Base-by-base conservation (phyloP, 2,329 filamentous ascomycete genomes). In the Penicillium expansum region DNA sequence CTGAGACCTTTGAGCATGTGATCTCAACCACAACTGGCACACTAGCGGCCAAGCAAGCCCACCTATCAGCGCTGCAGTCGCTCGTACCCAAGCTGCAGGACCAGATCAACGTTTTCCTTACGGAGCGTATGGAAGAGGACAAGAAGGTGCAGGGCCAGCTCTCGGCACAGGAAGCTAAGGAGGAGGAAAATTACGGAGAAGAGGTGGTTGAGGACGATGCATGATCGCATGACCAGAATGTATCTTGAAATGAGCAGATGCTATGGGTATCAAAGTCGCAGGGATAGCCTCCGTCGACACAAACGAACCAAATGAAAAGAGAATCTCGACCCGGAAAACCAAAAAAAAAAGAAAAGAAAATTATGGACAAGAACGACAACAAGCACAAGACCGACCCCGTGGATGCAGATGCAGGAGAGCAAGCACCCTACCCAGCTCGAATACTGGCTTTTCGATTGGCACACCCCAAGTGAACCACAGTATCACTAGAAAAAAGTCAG, bases 401-500 rank as follows among this genome's bases (percentile, higher is more conserved):
- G 37, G 44, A 58, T 44, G 38, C 53, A 48, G 38, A 62, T 56
- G 52, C 52, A 38, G 42, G 30, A 57, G 38, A 52, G 48, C 41
- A 55, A 62, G 58, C 37, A 58, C 24, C 53, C 44, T 57, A 66
- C 45, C 60, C 50, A 43, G 57, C 62, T 62, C 51, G 57, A 55
- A 66, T 62, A 61, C 65, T 62, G 30, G 68, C 64, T 60, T 72
- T 70, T 60, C 76, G 74, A 63, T 73, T 85, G 66, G 90, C 79
- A 76, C 90, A 94, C 27, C 89, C 90, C 69, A 93, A 90, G 79
- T 94, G 90, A 59, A 94, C 88, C 16, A 92, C 89, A 13, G 74
- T 77, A 62, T 80, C 79, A 62, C 78, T 80, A 51, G 52, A 45
- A 39, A 56, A 16, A 37, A 57, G 60, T 71, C 55, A 70, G 68